Evolutionary conservation across 2,329 filamentous ascomycete species (phyloP).

Genomic region (Trichophyton equinum): DNA sequence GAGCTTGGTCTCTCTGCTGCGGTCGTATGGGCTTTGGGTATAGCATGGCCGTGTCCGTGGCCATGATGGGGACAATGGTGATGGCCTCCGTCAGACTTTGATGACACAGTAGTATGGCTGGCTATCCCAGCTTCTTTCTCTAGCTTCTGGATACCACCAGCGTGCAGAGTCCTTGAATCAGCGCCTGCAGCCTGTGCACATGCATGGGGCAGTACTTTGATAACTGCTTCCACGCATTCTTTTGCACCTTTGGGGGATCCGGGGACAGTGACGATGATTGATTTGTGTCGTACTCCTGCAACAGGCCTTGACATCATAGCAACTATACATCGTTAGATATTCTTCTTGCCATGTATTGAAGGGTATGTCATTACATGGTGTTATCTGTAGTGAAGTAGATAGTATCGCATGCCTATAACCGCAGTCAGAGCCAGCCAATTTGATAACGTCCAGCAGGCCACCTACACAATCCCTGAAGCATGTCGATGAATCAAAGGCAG

Average conservation of each 20-base stretch:
- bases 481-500: slow-evolving; percentile 65
- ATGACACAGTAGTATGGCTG: slow-evolving; percentile 13
- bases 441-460: slow-evolving; percentile 5
- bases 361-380: slow-evolving; percentile 57
- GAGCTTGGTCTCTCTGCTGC: slow-evolving; percentile 46
- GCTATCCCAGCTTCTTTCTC: slow-evolving; percentile 66
- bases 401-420: slow-evolving; percentile 74
- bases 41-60: slow-evolving; percentile 48
- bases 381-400: slow-evolving; percentile 67
- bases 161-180: slow-evolving; percentile 67
- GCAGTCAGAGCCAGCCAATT: not conserved
- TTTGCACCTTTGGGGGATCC: slow-evolving; percentile 91
- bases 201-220: slow-evolving; percentile 91
- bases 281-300: slow-evolving; percentile 70
- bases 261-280: slow-evolving; percentile 76
- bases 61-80: slow-evolving; percentile 39
- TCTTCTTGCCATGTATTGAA: not conserved
- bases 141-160: slow-evolving; percentile 67
- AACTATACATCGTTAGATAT: slow-evolving; percentile 42
- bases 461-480: slow-evolving; percentile 71
- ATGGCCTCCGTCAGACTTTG: slow-evolving; percentile 19
- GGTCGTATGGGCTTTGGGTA: slow-evolving; percentile 60
- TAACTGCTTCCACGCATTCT: slow-evolving; percentile 78
- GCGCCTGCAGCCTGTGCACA: slow-evolving; percentile 76
- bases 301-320: slow-evolving; percentile 94